Base-by-base conservation (phyloP, 169 alveolate genomes). In the Plasmodium adleri region DNA sequence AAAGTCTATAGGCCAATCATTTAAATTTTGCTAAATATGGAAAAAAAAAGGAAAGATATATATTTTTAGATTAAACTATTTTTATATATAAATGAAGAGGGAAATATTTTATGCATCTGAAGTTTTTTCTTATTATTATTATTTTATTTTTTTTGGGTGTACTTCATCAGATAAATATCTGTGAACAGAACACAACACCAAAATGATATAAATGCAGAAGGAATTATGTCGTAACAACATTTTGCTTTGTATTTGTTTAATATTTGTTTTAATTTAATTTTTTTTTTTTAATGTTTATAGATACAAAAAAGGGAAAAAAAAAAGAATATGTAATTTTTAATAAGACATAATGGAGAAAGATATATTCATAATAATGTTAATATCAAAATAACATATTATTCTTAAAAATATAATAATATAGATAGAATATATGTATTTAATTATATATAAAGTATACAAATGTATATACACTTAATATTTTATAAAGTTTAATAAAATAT, bases 1-100 rank as follows among this genome's bases (percentile, higher is more conserved):
- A 71, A 24, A 78, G 20, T 78, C 89, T 50, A 54, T 78, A 17
- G 89, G 60, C 89, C 89, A 78, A 4, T 76, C 89, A 32, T 32
- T 32, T 56, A 9, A 22, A 43, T 28, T 54, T 78, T 78, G 68
- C 89, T 78, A 66, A 64, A 43, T 64, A 64, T 43, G 22, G 9
- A 49, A 50, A 17, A n/a, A 6, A 43, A 13, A 12, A 9, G 15
- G 28, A 39, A 2, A 47, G 9, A n/a, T n/a, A 12, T 68, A 39
- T 15, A 43, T 68, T 20, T 3, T n/a, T 67, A 45, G 0, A 32
- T 32, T 32, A 32, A 32, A 32, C 45, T 4, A 6, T 32, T 32
- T 5, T 32, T 1, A 9, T 32, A 32, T 32, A 32, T 32, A 32
- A 7, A 32, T 32, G 8, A 32, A 32, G 45, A 4, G 8, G 3